phyloP scores from a whole-genome alignment of 306 rosid genomes.

The Trifolium subterraneum region DNA sequence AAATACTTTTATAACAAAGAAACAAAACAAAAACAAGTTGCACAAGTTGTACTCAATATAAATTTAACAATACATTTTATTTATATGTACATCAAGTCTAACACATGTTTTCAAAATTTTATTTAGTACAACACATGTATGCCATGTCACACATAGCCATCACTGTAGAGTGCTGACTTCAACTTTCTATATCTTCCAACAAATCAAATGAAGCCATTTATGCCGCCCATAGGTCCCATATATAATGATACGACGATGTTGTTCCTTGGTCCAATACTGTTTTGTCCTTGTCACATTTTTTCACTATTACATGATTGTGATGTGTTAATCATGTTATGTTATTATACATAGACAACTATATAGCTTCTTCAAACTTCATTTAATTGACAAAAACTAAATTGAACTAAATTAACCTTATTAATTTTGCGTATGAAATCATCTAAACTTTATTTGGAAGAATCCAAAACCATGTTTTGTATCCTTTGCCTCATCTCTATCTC shows the following conservation, averaged over 20 bases:
- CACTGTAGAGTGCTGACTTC: conserved; percentile 46
- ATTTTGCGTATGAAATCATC: conserved; percentile 44
- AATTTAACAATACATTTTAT: neutral
- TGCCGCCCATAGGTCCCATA: conserved; percentile 18
- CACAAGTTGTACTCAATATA: neutral
- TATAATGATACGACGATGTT: conserved; percentile 37
- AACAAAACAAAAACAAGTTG: neutral
- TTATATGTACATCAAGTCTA: neutral
- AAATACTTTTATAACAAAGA: neutral
- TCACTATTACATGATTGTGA: neutral
- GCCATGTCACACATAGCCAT: conserved; percentile 33
- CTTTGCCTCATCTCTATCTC: conserved; percentile 50
- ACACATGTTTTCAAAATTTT: neutral
- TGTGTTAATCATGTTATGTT: conserved; percentile 4
- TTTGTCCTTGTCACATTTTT: neutral
- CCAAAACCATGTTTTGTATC: conserved; percentile 48
- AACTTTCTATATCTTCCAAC: conserved; percentile 30
- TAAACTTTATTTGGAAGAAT: conserved; percentile 46
- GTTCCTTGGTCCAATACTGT: conserved; percentile 28
- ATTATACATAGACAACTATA: conserved; percentile 7
- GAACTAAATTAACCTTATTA: conserved; percentile 11
- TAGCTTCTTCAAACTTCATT: conserved; percentile 1
- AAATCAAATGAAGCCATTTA: conserved; percentile 39
- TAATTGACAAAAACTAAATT: neutral
- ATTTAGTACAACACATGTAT: neutral